phyloP scores from a whole-genome alignment of 1,284 basidiomycete genomes.

The Cutaneotrichosporon cyanovorans region DNA sequence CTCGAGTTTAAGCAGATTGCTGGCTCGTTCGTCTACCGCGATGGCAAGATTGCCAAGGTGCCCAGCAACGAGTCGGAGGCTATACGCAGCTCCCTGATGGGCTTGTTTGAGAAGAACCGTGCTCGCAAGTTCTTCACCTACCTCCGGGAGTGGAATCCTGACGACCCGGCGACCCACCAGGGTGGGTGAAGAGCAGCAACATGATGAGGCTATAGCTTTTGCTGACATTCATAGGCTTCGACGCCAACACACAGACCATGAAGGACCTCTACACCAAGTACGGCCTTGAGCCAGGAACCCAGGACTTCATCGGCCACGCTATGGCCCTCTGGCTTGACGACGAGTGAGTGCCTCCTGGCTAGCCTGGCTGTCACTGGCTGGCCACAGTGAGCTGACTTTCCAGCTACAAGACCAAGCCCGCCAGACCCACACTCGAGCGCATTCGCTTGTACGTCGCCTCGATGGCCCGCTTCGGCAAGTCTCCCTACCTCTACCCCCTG shows the following conservation, averaged over 20 bases:
- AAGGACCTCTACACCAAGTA: constrained; percentile 92
- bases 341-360: constrained; percentile 56
- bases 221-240: constrained; percentile 54
- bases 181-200: constrained; percentile 51
- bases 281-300: constrained; percentile 91
- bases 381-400: too few relatives aligned
- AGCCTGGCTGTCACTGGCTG: background rate
- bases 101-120: constrained; percentile 93
- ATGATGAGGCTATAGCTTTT: background rate
- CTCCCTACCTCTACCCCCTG: constrained; percentile 98
- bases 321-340: constrained; percentile 99
- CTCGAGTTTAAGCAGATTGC: constrained; percentile 99
- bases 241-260: constrained; percentile 84
- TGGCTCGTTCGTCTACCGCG: constrained; percentile 94
- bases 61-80: constrained; percentile 98
- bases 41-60: constrained; percentile 95
- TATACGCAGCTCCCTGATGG: constrained; percentile 89
- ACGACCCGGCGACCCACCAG: constrained; percentile 90
- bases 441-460: constrained; percentile 97
- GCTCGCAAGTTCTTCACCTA: constrained; percentile 99
- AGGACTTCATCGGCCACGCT: constrained; percentile 98
- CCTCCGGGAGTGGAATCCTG: constrained; percentile 89
- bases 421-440: constrained; percentile 84
- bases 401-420: constrained; percentile 88
- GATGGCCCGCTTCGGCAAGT: constrained; percentile 99